Evolutionary conservation across 1,284 basidiomycete genomes (phyloP), one percentile per base, ranked within the genome.

Genomic region (Neolentinus lepideus): DNA sequence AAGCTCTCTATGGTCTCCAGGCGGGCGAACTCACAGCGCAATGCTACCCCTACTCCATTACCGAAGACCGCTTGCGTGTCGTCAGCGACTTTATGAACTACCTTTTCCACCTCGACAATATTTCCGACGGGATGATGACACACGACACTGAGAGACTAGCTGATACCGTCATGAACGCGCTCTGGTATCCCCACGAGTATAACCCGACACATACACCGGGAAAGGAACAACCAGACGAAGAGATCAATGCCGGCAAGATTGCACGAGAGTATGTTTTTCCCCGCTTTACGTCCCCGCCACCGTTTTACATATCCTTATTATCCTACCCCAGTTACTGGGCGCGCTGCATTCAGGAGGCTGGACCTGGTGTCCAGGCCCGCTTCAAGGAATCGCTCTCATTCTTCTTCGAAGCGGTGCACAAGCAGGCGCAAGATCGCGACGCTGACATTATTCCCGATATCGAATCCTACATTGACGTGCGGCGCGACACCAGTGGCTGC

Each of bases 11-110:
- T 59, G 81, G 81, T 19, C 71, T 87, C 47, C 78, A 83, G 60
- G 83, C 83, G 16, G 85, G 85, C 52, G 78, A 83, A 62, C 78
- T 88, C 58, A 81, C 85, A 21, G 82, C 84, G 1, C 78, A 73
- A 63, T 85, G 81, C 66, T 88, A 87, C 64, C 75, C 81, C 47
- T 73, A 75, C 31, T 73, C 79, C 31, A 66, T 78, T 19, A 64
- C 74, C 43, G 75, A 77, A 55, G 80, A 77, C 24, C 47, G 22
- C 56, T 77, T 88, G 47, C 83, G 84, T 31, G 78, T 85, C 58
- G 76, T 83, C 46, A 67, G 67, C 59, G 72, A 73, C 64, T 72
- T 70, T 59, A 67, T 73, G 67, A 68, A 69, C 59, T 71, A 66
- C 55, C 67, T 73, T 46, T 73, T 73, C 63, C 69, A 69, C 57